Evolutionary conservation across 2,329 filamentous ascomycete genomes (phyloP).

Genomic region (Diplocarpon mali): DNA sequence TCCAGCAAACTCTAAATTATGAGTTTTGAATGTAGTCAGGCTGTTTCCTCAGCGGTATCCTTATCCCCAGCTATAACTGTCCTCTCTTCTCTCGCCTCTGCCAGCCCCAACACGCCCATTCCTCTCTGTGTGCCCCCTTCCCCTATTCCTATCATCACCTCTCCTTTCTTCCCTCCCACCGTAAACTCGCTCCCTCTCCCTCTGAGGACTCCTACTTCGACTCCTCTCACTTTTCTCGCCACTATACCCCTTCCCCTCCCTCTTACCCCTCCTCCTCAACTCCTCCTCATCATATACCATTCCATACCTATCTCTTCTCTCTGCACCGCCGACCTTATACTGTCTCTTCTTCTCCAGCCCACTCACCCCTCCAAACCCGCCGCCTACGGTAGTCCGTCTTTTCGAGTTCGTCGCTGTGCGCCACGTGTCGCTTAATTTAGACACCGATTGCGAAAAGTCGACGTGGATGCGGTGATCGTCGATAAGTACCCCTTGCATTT

Average conservation of each 20-base stretch:
- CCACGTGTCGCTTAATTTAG: slow-evolving; percentile 83
- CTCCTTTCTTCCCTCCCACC: slow-evolving; percentile 16
- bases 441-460: slow-evolving; percentile 93
- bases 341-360: slow-evolving; percentile 84
- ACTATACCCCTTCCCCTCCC: slow-evolving; percentile 24
- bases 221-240: slow-evolving; percentile 23
- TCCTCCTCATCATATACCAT: slow-evolving; percentile 76
- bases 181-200: slow-evolving; percentile 13
- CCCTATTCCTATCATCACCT: slow-evolving; percentile 13
- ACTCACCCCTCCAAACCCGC: slow-evolving; percentile 84
- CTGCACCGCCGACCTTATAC: slow-evolving; percentile 49
- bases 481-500: slow-evolving; percentile 96
- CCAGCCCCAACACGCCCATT: slow-evolving; percentile 15
- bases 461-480: slow-evolving; percentile 97
- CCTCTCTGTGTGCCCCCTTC: slow-evolving; percentile 13
- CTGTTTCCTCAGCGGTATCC: not conserved
- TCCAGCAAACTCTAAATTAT: no score
- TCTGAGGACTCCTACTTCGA: slow-evolving; percentile 24
- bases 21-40: not conserved
- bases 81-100: slow-evolving; percentile 15
- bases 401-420: slow-evolving; percentile 76
- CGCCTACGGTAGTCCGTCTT: slow-evolving; percentile 45
- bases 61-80: slow-evolving; percentile 16
- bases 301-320: slow-evolving; percentile 46
- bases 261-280: slow-evolving; percentile 41